These are phyloP conservation scores for Crassisporium funariophilum DNA, from an alignment of 768 basidiomycete species.

Conservation along the genomic window DNA sequence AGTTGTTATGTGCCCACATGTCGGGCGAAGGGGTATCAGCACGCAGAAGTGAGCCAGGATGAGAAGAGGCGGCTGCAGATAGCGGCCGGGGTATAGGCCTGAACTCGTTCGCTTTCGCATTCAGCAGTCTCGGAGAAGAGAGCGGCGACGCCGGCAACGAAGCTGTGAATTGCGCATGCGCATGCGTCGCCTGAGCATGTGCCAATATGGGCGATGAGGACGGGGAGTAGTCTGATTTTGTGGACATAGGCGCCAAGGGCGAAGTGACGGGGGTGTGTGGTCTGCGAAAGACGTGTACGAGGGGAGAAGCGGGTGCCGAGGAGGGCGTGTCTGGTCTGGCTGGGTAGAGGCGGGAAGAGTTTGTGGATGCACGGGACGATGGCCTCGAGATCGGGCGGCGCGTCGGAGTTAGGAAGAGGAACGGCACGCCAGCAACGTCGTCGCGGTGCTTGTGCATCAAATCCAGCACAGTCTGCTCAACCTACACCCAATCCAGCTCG, in stretches of 20 bases:
- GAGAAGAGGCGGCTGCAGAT: conserved; percentile 70
- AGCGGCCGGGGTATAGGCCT: conserved; percentile 82
- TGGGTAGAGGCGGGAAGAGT: conserved; percentile 61
- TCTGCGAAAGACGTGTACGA: conserved; percentile 71
- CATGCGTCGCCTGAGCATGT: conserved; percentile 56
- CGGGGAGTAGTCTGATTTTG: conserved; percentile 57
- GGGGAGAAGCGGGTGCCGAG: conserved; percentile 76
- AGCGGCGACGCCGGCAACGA: conserved; percentile 85
- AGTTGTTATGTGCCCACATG: conserved; percentile 85
- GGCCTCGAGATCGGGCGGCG: conserved; percentile 79
- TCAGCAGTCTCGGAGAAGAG: conserved; percentile 82
- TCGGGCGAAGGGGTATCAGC: conserved; percentile 89
- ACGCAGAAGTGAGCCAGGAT: conserved; percentile 51
- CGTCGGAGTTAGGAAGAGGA: conserved; percentile 79
- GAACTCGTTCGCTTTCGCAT: conserved; percentile 89
- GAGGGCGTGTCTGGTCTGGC: conserved; percentile 76
- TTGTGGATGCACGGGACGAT: conserved; percentile 76
- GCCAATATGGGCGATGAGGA: conserved; percentile 69
- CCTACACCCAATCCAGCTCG: conserved; percentile 39
- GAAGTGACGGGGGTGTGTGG: conserved; percentile 82
- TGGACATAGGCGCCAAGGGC: conserved; percentile 62
- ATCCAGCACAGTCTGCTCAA: conserved; percentile 89
- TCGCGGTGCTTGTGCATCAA: conserved; percentile 96
- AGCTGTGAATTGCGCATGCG: conserved; percentile 70
- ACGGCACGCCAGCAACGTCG: conserved; percentile 80